Evolutionary conservation across 306 rosid species (phyloP).

Genomic region (Trifolium subterraneum): DNA sequence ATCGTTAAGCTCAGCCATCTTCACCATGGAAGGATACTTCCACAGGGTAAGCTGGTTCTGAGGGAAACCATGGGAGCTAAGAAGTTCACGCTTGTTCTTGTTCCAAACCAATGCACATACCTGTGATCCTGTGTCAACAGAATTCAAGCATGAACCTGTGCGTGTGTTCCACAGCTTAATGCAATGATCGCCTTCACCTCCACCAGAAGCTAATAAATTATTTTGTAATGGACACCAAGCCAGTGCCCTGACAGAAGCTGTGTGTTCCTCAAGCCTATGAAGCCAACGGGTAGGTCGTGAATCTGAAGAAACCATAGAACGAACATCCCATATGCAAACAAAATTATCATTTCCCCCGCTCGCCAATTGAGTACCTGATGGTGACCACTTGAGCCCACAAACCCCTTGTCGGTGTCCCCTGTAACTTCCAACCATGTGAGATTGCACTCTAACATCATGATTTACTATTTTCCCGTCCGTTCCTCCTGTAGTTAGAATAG

Average conservation of each 20-base stretch:
- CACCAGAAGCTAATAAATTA: neutral
- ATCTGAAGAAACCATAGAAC: neutral
- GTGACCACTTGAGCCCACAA: constrained; percentile 2
- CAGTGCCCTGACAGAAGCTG: neutral
- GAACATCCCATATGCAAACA: neutral
- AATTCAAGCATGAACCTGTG: neutral
- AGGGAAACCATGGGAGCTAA: neutral
- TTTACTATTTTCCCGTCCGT: neutral
- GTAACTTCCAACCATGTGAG: neutral
- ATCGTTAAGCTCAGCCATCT: neutral
- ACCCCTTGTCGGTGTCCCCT: neutral
- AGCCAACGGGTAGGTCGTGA: neutral
- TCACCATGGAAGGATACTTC: neutral
- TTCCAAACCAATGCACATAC: neutral
- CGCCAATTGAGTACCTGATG: neutral
- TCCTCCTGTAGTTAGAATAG: neutral
- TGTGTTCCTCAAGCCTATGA: neutral
- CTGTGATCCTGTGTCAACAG: neutral
- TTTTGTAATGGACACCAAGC: neutral
- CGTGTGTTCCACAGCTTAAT: neutral
- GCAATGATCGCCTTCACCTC: neutral
- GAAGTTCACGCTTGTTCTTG: neutral
- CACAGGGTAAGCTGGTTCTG: neutral
- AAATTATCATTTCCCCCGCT: neutral
- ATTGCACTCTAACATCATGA: neutral